Conservation (phyloP, 768 basidiomycete species). For the Lactarius psammicola region DNA sequence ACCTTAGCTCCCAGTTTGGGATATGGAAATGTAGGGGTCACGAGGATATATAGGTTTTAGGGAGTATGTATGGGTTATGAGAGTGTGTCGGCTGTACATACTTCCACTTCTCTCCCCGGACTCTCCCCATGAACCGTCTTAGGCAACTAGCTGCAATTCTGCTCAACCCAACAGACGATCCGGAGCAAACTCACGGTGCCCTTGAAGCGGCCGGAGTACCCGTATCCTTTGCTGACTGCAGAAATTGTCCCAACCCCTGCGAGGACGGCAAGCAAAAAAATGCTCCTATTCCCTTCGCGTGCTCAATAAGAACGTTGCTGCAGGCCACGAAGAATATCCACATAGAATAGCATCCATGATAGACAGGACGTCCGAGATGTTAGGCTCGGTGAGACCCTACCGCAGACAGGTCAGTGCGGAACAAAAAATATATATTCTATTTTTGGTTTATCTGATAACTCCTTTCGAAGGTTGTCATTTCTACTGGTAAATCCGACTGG, state of each 20-base stretch:
- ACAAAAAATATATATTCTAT: neutral
- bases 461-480: slow-evolving; percentile 68
- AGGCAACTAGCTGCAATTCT: slow-evolving; percentile 22
- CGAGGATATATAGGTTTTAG: too few relatives aligned
- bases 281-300: slow-evolving; percentile 1
- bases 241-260: slow-evolving; percentile 36
- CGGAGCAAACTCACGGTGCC: slow-evolving; percentile 24
- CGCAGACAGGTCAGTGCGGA: slow-evolving; percentile 63
- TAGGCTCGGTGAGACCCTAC: slow-evolving; percentile 85
- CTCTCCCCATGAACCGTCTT: slow-evolving; percentile 23
- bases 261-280: slow-evolving; percentile 31
- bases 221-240: slow-evolving; percentile 32
- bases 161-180: slow-evolving; percentile 18
- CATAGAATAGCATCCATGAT: slow-evolving; percentile 56
- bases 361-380: slow-evolving; percentile 77
- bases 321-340: slow-evolving; percentile 76
- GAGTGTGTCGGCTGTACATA: too few relatives aligned
- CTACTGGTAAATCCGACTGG: slow-evolving; percentile 91
- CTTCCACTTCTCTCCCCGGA: neutral
- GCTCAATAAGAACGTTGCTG: neutral
- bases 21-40: too few relatives aligned
- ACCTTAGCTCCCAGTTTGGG: too few relatives aligned
- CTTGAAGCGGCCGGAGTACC: slow-evolving; percentile 31
- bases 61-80: too few relatives aligned
- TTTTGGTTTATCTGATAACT: slow-evolving; percentile 21